A percentile compares a stretch with the other conserved stretches of the same genome.
Evolutionary conservation across 1,284 basidiomycete species (phyloP).

Genomic region (Rhodotorula sp.): DNA sequence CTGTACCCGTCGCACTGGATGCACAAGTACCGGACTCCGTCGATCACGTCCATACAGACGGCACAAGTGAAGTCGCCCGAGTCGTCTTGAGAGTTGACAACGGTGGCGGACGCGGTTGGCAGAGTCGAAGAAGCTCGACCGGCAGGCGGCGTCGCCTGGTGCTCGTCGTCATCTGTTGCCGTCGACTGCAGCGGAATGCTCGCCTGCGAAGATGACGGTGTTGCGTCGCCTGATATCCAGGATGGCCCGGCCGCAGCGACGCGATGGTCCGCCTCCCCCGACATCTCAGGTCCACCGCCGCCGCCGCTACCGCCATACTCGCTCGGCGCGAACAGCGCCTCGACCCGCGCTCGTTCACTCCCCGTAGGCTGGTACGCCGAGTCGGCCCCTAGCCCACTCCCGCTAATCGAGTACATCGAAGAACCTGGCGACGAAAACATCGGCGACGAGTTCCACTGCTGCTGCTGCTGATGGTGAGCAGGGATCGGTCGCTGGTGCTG

Average conservation of each 20-base stretch:
- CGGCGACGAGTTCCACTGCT: not conserved
- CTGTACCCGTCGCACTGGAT: not conserved
- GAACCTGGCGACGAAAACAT: not conserved
- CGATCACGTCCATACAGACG: not conserved
- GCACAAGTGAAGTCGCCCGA: not conserved
- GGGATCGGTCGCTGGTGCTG: too few relatives aligned
- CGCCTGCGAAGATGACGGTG: not conserved
- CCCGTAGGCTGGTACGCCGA: not conserved
- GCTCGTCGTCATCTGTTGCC: too few relatives aligned
- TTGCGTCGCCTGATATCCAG: too few relatives aligned
- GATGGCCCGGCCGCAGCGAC: too few relatives aligned
- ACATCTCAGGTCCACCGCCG: not conserved
- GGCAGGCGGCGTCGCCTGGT: too few relatives aligned
- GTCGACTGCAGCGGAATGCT: not conserved
- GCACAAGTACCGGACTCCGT: not conserved
- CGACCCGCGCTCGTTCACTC: not conserved
- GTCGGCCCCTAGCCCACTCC: not conserved
- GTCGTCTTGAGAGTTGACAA: not conserved
- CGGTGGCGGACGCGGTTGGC: too few relatives aligned
- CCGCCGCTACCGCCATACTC: not conserved
- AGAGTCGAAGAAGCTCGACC: too few relatives aligned
- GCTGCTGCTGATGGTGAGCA: not conserved
- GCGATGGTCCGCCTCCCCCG: too few relatives aligned
- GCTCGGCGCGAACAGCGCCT: slow-evolving; percentile 1
- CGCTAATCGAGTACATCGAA: not conserved